Evolutionary conservation across 768 basidiomycete genomes (phyloP).

Genomic region (Nidularia pulvinata): DNA sequence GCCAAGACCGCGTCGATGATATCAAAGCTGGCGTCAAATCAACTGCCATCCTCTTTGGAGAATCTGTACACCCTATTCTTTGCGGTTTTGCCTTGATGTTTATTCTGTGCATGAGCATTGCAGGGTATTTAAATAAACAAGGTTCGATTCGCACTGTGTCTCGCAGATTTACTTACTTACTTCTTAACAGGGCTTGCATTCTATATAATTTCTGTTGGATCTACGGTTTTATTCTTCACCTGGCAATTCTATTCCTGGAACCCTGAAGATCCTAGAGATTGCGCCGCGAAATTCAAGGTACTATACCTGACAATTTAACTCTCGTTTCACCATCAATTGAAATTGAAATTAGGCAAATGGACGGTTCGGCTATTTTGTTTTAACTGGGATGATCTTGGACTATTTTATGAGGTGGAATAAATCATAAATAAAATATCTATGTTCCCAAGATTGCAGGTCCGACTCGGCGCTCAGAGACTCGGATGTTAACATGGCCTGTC

Average conservation of each 20-base stretch:
- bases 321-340: not conserved
- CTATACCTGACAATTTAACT: not conserved
- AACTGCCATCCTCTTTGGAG: constrained; percentile 52
- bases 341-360: not conserved
- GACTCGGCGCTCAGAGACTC: not conserved
- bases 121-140: not conserved
- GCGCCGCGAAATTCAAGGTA: not conserved
- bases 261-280: not conserved
- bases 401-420: not conserved
- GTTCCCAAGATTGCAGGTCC: not conserved
- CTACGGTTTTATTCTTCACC: not conserved
- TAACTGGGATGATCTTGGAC: not conserved
- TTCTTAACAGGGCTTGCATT: not conserved
- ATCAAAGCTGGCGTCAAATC: constrained; percentile 49
- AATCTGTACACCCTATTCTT: constrained; percentile 37
- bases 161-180: too few species aligned
- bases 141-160: not conserved
- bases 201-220: constrained; percentile 1
- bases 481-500: not conserved
- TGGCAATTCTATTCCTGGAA: constrained; percentile 4
- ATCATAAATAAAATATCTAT: not conserved
- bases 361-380: not conserved
- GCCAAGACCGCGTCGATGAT: constrained; percentile 58
- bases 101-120: constrained; percentile 18
- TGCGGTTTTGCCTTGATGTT: constrained; percentile 35